These are phyloP conservation scores for Cucurbita ficifolia DNA, from an alignment of 306 rosid genomes.

Conservation along the genomic window DNA sequence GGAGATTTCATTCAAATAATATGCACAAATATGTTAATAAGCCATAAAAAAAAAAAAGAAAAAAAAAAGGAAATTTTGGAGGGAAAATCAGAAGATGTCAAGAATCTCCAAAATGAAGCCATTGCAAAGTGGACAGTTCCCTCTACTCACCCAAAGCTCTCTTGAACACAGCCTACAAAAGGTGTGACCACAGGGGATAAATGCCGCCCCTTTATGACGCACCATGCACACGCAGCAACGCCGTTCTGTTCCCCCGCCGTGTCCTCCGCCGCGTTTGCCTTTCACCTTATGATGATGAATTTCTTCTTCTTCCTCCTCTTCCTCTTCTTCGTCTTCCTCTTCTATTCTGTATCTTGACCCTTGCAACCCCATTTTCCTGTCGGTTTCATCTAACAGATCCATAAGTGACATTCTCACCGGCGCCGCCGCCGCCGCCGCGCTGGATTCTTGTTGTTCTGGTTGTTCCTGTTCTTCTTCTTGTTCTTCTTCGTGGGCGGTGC, in stretches of 20 bases:
- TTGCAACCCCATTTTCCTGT: constrained; percentile 48
- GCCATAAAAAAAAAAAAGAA: not conserved
- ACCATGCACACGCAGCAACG: constrained; percentile 90
- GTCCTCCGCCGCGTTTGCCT: not conserved
- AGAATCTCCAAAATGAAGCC: constrained; percentile 68
- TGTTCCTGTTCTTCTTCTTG: constrained; percentile 16
- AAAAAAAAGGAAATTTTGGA: too few relatives aligned
- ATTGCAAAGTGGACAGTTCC: constrained; percentile 81
- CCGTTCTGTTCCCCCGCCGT: constrained; percentile 21
- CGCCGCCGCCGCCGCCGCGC: not conserved
- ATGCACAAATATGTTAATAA: not conserved
- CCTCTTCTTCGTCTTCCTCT: constrained; percentile 21
- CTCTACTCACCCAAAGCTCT: constrained; percentile 58
- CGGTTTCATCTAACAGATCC: constrained; percentile 76
- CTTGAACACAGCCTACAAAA: constrained; percentile 82
- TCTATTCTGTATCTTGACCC: constrained; percentile 33
- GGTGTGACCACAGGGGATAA: constrained; percentile 65
- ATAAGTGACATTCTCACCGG: constrained; percentile 59
- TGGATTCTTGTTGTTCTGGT: not conserved
- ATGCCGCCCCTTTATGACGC: constrained; percentile 60
- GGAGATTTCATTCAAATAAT: too few relatives aligned
- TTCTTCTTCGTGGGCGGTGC: constrained; percentile 15
- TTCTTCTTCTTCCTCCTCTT: constrained; percentile 13
- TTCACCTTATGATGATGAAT: constrained; percentile 1
- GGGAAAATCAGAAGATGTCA: constrained; percentile 44